Conservation (phyloP, 2,329 filamentous ascomycete genomes). For the Aspergillus terreus region DNA sequence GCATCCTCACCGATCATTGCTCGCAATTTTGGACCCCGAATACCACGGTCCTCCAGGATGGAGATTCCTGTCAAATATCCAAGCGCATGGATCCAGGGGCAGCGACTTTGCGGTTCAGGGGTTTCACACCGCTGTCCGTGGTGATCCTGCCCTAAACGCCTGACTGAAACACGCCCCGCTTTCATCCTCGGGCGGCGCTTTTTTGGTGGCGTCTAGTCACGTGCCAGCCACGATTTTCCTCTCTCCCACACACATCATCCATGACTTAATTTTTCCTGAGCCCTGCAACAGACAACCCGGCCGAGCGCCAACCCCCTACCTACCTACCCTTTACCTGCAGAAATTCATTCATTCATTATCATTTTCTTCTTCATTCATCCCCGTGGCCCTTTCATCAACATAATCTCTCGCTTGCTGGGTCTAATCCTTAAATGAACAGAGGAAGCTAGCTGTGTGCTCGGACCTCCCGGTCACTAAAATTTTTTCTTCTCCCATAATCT, state of each 20-base stretch:
- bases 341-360: background rate
- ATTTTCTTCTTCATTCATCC: background rate
- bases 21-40: too few relatives aligned
- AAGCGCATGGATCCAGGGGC: conserved; percentile 14
- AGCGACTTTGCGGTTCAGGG: conserved; percentile 7
- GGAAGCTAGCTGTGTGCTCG: background rate
- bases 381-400: background rate
- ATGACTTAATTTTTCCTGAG: background rate
- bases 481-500: background rate
- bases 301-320: background rate
- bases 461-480: background rate
- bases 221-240: background rate
- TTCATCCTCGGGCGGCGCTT: background rate
- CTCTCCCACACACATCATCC: background rate
- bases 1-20: too few relatives aligned
- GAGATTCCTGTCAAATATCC: background rate
- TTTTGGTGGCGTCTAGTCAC: conserved; percentile 1
- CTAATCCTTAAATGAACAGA: too few relatives aligned
- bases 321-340: background rate
- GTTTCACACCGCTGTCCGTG: conserved; percentile 11
- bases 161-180: conserved; percentile 7
- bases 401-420: background rate
- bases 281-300: too few relatives aligned
- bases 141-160: conserved; percentile 11
- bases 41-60: background rate